Evolutionary conservation across 139 green algal species (phyloP).

Genomic region (Helicosporidium sp.): DNA sequence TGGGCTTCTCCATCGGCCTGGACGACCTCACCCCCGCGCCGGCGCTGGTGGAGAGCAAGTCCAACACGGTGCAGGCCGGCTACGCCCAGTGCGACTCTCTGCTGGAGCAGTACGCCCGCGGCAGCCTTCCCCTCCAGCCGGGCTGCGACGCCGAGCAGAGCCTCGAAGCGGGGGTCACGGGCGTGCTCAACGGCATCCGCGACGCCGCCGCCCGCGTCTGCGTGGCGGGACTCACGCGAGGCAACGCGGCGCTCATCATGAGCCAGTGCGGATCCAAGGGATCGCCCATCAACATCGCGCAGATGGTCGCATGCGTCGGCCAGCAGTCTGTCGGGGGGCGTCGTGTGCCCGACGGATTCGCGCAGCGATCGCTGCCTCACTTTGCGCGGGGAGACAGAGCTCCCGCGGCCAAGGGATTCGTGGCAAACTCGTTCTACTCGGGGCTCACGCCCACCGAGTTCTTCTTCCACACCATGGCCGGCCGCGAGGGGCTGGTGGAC

Average conservation of each 20-base stretch:
- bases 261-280: constrained; percentile 85
- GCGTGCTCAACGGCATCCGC: constrained; percentile 77
- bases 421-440: constrained; percentile 87
- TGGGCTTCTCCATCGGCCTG: constrained; percentile 89
- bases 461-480: constrained; percentile 98
- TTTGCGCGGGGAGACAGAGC: constrained; percentile 49
- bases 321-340: constrained; percentile 88
- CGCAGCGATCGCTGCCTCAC: constrained; percentile 71
- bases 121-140: constrained; percentile 50
- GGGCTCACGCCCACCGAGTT: constrained; percentile 87
- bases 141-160: constrained; percentile 75
- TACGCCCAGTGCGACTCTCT: constrained; percentile 47
- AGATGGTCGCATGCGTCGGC: constrained; percentile 91
- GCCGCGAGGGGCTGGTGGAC: constrained; percentile 84
- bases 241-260: constrained; percentile 93
- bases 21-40: constrained; percentile 75
- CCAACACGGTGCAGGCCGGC: constrained; percentile 30
- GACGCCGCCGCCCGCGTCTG: constrained; percentile 69
- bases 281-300: constrained; percentile 90
- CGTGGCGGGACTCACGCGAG: constrained; percentile 60
- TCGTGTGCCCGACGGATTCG: constrained; percentile 80
- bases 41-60: constrained; percentile 30
- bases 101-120: constrained; percentile 48
- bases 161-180: constrained; percentile 62
- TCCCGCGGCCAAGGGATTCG: constrained; percentile 76